A percentile compares a stretch with the other conserved stretches of the same genome.
Evolutionary conservation across 805 yeast genomes (phyloP).

Genomic region (Blastobotrys terrestris): DNA sequence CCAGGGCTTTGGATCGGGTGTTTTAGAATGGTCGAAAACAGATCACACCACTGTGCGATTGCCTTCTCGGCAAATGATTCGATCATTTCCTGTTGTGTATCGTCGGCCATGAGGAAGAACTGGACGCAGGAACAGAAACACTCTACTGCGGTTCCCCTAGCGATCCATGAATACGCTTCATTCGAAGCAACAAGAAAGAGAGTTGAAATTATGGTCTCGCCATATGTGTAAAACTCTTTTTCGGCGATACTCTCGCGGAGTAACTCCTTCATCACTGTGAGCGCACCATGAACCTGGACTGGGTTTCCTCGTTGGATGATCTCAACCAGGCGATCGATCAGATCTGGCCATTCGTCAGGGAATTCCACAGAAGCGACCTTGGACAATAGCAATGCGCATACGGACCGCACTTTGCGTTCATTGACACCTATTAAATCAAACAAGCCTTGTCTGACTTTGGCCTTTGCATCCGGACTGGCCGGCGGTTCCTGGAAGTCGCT

Average conservation of each 20-base stretch:
- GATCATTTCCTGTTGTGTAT: constrained; percentile 2
- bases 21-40: constrained; percentile 7
- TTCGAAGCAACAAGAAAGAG: constrained; percentile 17
- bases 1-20: not conserved
- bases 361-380: constrained; percentile 85
- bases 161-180: constrained; percentile 4
- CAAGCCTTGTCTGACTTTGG: constrained; percentile 43
- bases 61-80: constrained; percentile 8
- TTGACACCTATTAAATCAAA: constrained; percentile 43
- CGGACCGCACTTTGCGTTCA: constrained; percentile 55
- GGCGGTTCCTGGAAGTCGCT: constrained; percentile 60
- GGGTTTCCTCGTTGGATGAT: constrained; percentile 13
- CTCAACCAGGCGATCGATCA: constrained; percentile 39
- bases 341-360: constrained; percentile 93
- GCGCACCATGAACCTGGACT: constrained; percentile 30
- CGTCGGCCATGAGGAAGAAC: constrained; percentile 22
- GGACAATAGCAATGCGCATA: constrained; percentile 68
- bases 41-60: constrained; percentile 11
- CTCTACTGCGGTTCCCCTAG: constrained; percentile 25
- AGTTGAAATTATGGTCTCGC: constrained; percentile 26
- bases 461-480: constrained; percentile 50
- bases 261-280: constrained; percentile 48
- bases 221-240: constrained; percentile 76
- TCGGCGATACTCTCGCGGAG: constrained; percentile 83
- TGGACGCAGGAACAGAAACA: constrained; percentile 31